Base-by-base conservation (phyloP, 305 asterid genomes). In the Euphrasia arctica region DNA sequence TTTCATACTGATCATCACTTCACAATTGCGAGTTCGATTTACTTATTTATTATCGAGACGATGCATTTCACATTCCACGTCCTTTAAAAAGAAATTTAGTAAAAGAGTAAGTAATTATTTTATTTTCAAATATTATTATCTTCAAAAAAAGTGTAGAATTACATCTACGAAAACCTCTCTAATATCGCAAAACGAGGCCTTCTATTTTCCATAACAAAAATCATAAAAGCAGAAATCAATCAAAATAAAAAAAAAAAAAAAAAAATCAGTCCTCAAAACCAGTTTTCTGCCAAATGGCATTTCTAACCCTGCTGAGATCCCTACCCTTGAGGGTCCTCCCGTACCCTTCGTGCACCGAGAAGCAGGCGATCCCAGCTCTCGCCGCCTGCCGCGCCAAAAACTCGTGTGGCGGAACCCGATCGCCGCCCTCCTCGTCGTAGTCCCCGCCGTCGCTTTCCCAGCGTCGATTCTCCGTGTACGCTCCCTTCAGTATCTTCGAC, bases 291-390 rank as follows among this genome's bases (percentile, higher is more conserved):
- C 96, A 92, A 79, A 92, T 89, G 56, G 98, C 93, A 67, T 89
- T 84, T 42, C 97, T 69, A 14, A 89, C 96, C 78, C 98, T 81
- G 70, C 95, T 90, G 45, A 92, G 92, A 78, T 92, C 98, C 74
- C 97, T 78, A 27, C 98, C 98, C 67, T 91, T 91, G 51, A 91
- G 81, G 50, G 98, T 91, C 78, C 98, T 82, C 39, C 97, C 98
- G 45, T 81, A 52, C 49, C 98, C 98, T 71, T 92, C 97, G 78
- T 92, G 90, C 75, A 92, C 87, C 55, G 96, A 89, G 72, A 79
- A 82, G 31, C 97, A 87, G 22, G 87, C 85, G 70, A 85, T 84
- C 62, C 96, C 71, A 0, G 85, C 76, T 77, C 90, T 79, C 68
- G 90, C 94, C 76, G 82, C 50, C 62, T 86, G 89, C 79, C 77